Base-by-base conservation (phyloP, 2,329 filamentous ascomycete species). In the Kalaharituber pfeilii region DNA sequence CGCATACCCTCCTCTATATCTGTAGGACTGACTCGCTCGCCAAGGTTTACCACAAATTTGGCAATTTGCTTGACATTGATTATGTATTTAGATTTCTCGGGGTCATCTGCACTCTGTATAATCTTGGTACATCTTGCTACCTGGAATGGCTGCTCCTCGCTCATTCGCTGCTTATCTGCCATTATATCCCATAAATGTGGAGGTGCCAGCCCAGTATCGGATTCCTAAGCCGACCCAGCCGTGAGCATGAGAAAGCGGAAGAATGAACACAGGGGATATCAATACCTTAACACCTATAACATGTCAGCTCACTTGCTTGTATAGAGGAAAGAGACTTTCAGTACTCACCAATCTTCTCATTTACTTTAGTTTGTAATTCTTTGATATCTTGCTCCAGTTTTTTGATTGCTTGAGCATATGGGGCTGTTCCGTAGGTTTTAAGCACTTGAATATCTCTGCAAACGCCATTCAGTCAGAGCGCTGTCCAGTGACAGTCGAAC, bases 1-100 rank as follows among this genome's bases (percentile, higher is more conserved):
- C 91, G 81, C 91, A 98, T 98, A 61, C 91, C 91, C 70, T 98
- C 91, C 68, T 98, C 91, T 65, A 98, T 98, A 79, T 98, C 91
- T 63, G 91, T 96, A 50, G 91, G 91, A 66, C 85, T 93, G 63
- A 98, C 91, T 60, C 91, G 83, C 68, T 98, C 91, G 64, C 91
- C 91, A 52, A 98, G 79, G 70, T 95, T 91, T 62, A 98, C 91
- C 51, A 98, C 91, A 66, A 98, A 98, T 73, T 98, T 98, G 66
- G 91, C 91, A 66, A 98, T 98, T 71, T 98, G 91, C 76, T 98
- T 98, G 64, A 98, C 89, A 71, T 98, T 98, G 77, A 98, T 98
- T 66, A 98, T 88, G 74, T 98, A 98, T 80, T 96, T 98, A 79
- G 84, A 94, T 79, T 98, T 98, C 60, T 94, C 85, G 57, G 86